Percentiles rank a stretch among this genome's conserved stretches.
These are phyloP conservation scores for Pisolithus thermaeus DNA, from an alignment of 1,284 basidiomycete species.

Conservation along the genomic window DNA sequence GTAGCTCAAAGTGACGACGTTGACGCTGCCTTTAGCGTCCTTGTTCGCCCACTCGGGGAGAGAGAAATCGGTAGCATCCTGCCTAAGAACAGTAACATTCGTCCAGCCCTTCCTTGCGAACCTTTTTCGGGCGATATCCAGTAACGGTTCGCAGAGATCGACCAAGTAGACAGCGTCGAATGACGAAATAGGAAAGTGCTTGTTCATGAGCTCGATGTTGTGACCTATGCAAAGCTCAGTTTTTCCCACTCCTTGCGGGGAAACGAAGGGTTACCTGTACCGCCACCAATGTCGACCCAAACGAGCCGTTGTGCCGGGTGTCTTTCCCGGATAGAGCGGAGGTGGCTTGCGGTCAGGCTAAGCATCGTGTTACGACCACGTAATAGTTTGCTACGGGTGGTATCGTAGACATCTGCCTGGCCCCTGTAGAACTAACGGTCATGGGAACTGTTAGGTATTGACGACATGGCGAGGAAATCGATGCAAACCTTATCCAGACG, in stretches of 20 bases:
- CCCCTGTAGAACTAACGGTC: slow-evolving; percentile 53
- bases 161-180: slow-evolving; percentile 75
- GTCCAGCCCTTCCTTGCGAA: slow-evolving; percentile 69
- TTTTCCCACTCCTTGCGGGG: background rate
- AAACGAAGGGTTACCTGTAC: slow-evolving; percentile 46
- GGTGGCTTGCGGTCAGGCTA: slow-evolving; percentile 62
- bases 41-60: slow-evolving; percentile 56
- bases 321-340: slow-evolving; percentile 43
- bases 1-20: slow-evolving; percentile 66
- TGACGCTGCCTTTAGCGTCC: slow-evolving; percentile 51
- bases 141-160: slow-evolving; percentile 71
- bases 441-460: background rate
- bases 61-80: slow-evolving; percentile 68
- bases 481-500: slow-evolving; percentile 38
- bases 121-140: slow-evolving; percentile 66
- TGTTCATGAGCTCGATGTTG: slow-evolving; percentile 82
- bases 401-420: slow-evolving; percentile 69
- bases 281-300: slow-evolving; percentile 83
- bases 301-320: slow-evolving; percentile 49
- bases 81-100: slow-evolving; percentile 71
- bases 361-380: slow-evolving; percentile 72
- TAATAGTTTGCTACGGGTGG: slow-evolving; percentile 53
- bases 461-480: background rate
- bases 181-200: slow-evolving; percentile 55
- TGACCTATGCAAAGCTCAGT: slow-evolving; percentile 39